phyloP scores from a whole-genome alignment of 2,329 filamentous ascomycete species.

The Fusarium graminum region DNA sequence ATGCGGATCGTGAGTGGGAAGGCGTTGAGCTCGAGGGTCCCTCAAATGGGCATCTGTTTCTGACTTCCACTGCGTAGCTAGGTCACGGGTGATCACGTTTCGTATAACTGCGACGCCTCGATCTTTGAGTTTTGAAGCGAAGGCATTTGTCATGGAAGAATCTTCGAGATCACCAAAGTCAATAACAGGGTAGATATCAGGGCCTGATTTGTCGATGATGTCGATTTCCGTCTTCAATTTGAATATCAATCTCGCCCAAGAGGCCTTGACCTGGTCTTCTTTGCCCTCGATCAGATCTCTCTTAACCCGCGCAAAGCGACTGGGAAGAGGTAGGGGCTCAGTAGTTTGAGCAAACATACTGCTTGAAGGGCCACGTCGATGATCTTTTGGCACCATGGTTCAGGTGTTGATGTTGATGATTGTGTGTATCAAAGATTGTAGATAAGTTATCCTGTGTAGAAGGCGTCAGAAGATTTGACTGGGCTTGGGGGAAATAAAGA shows the following conservation, averaged over 20 bases:
- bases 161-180: slow-evolving; percentile 56
- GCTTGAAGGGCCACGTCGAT: slow-evolving; percentile 43
- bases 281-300: slow-evolving; percentile 55
- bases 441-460: slow-evolving; percentile 1
- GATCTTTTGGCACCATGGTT: slow-evolving; percentile 37
- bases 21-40: slow-evolving; percentile 58
- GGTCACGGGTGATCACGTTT: slow-evolving; percentile 50
- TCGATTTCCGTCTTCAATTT: slow-evolving; percentile 56
- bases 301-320: slow-evolving; percentile 59
- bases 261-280: slow-evolving; percentile 53
- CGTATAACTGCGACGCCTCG: slow-evolving; percentile 53
- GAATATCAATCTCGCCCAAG: slow-evolving; percentile 57
- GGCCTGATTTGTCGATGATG: slow-evolving; percentile 49
- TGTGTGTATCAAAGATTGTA: slow-evolving; percentile 8
- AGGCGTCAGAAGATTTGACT: no score
- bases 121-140: slow-evolving; percentile 48
- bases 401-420: slow-evolving; percentile 2
- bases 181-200: slow-evolving; percentile 58
- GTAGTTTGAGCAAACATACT: slow-evolving; percentile 48
- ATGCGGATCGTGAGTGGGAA: slow-evolving; percentile 51
- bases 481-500: no score
- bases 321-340: slow-evolving; percentile 54
- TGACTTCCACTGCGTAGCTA: slow-evolving; percentile 61
- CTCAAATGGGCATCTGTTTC: slow-evolving; percentile 66
- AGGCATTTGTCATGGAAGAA: slow-evolving; percentile 42